Base-by-base conservation (phyloP, 2,329 filamentous ascomycete genomes). In the Colletotrichum spaethianum region DNA sequence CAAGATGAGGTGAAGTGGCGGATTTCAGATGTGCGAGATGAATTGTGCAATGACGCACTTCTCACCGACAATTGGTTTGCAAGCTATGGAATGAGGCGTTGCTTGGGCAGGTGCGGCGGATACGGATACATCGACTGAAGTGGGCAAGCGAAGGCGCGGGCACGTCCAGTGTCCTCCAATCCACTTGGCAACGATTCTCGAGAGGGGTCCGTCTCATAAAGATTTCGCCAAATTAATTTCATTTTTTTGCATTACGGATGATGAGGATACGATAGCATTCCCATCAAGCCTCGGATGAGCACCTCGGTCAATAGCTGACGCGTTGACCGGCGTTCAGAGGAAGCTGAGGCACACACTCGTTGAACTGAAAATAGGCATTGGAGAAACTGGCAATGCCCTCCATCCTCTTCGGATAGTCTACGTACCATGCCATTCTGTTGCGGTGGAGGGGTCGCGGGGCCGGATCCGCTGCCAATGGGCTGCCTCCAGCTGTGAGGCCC, bases 391-490 rank as follows among this genome's bases (percentile, higher is more conserved):
- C 9, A 55, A 44, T 28, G 14, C 26, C 28, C 53, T 38, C 16
- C 23, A 40, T 59, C 52, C 53, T 14, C 23, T 20, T 31, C 16
- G 48, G 23, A 28, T 50, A 52, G 18, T 50, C 11, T n/a, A 23
- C 36, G 31, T 48, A 40, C 50, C 66, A 40, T 48, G 48, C 38
- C 48, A 33, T 38, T 8, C 12, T 52, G 26, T 38, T 60, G 64
- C 36, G 46, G 46, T 40, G 55, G 61, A 66, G 68, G 62, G 59
- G 36, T 36, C 63, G 52, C 60, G 70, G 65, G 59, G 33, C 59
- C 60, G 60, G 66, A 55, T 63, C 70, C 66, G 70, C 60, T 55
- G 59, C 65, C 65, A 69, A 70, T 72, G 53, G 65, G 65, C 59
- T 63, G 66, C 70, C 65, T 64, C 57, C 59, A 48, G 53, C 9